Evolutionary conservation across 2,329 filamentous ascomycete genomes (phyloP).

Genomic region (Penicillium corylophilum): DNA sequence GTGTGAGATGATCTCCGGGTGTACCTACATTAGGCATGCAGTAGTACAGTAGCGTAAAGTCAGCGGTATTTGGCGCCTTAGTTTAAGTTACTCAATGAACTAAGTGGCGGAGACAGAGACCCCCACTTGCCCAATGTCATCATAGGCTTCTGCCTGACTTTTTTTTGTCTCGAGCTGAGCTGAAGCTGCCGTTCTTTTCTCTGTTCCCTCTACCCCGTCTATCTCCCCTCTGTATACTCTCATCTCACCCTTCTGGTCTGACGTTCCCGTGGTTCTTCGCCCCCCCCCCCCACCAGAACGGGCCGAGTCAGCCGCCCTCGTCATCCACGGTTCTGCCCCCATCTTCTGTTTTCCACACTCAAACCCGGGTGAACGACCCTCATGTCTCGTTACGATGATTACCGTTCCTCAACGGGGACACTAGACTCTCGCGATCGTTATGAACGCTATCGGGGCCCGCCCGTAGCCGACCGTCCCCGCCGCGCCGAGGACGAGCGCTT

Average conservation of each 20-base stretch:
- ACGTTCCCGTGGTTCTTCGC: constrained; percentile 21
- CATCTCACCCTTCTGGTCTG: neutral
- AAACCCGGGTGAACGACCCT: constrained; percentile 2
- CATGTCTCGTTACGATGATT: constrained; percentile 42
- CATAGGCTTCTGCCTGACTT: constrained; percentile 21
- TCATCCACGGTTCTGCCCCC: constrained; percentile 36
- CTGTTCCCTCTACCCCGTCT: no score
- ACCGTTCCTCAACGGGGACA: constrained; percentile 34
- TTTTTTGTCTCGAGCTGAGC: constrained; percentile 1
- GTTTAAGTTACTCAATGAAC: neutral
- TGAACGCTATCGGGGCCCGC: constrained; percentile 40
- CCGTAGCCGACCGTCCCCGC: constrained; percentile 36
- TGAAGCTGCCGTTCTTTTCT: constrained; percentile 16
- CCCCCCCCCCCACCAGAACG: constrained; percentile 28
- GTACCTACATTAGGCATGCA: constrained; percentile 7
- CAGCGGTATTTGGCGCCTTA: neutral
- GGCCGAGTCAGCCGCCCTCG: constrained; percentile 37
- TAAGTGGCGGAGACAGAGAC: constrained; percentile 1
- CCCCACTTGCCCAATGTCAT: constrained; percentile 17
- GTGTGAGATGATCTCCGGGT: neutral
- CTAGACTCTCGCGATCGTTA: constrained; percentile 44
- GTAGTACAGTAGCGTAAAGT: neutral
- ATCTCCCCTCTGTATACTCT: constrained; percentile 1
- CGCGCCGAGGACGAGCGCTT: constrained; percentile 41
- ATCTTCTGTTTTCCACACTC: neutral